Percentiles rank a stretch among this genome's conserved stretches.
phyloP scores from a whole-genome alignment of 1,284 basidiomycete species.

The Trametes sp. region DNA sequence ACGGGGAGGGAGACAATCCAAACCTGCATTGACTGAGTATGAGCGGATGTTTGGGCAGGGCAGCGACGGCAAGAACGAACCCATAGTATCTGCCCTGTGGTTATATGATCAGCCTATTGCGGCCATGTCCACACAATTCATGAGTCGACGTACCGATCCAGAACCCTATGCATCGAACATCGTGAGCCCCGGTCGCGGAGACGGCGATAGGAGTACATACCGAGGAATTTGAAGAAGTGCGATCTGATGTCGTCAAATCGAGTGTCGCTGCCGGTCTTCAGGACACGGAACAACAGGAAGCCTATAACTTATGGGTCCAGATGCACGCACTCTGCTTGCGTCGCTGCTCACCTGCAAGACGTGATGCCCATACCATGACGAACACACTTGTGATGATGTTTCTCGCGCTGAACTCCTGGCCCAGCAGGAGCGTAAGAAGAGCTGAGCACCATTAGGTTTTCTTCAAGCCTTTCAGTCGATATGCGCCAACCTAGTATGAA shows the following conservation, averaged over 20 bases:
- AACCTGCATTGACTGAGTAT: constrained; percentile 47
- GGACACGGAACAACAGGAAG: constrained; percentile 71
- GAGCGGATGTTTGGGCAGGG: neutral
- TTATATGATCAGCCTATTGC: neutral
- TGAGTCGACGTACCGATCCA: constrained; percentile 50
- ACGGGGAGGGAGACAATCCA: constrained; percentile 75
- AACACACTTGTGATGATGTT: constrained; percentile 67
- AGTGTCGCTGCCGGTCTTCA: constrained; percentile 70
- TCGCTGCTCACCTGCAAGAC: constrained; percentile 53
- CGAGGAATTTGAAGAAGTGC: constrained; percentile 73
- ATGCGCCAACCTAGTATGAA: constrained; percentile 58
- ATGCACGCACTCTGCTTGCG: neutral
- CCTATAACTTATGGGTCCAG: constrained; percentile 42
- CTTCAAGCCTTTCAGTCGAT: neutral
- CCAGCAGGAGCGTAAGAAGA: constrained; percentile 59
- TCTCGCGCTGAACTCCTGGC: constrained; percentile 64
- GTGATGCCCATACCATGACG: constrained; percentile 70
- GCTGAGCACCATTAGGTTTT: constrained; percentile 42
- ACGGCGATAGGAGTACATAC: constrained; percentile 35
- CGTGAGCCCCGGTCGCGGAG: too few relatives aligned
- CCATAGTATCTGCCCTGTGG: constrained; percentile 63
- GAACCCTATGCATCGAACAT: constrained; percentile 45
- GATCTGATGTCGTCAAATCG: constrained; percentile 73
- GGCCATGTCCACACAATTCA: neutral
- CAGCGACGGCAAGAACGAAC: constrained; percentile 37